Conservation (phyloP, 495 filamentous ascomycete species). For the Aspergillus nidulans region DNA sequence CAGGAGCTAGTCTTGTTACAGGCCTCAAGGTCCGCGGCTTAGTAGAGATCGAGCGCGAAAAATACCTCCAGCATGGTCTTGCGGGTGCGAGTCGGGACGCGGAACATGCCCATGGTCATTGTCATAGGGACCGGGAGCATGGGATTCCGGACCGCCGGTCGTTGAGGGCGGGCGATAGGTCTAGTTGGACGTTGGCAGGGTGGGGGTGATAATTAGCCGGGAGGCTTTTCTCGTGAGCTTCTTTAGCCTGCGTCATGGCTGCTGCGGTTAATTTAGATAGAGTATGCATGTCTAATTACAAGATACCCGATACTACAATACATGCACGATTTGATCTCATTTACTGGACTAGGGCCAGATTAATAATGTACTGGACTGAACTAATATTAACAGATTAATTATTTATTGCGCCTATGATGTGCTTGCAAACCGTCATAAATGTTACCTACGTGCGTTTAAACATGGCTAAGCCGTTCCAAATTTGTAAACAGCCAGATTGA, state of each 20-base stretch:
- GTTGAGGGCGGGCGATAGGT: conserved; percentile 52
- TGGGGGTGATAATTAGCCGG: conserved; percentile 55
- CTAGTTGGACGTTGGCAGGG: conserved; percentile 73
- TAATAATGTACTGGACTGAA: not conserved
- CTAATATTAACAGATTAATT: not conserved
- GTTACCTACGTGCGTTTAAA: not conserved
- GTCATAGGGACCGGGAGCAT: conserved; percentile 24
- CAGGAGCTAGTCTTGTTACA: conserved; percentile 76
- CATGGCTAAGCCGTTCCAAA: conserved; percentile 39
- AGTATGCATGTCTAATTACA: not conserved
- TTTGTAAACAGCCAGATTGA: conserved; percentile 62
- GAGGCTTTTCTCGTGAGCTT: not conserved
- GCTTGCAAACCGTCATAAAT: not conserved
- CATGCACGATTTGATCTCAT: not conserved
- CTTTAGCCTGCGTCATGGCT: not conserved
- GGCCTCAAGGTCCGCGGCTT: conserved; percentile 73
- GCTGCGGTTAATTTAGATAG: not conserved
- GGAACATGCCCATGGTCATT: conserved; percentile 37
- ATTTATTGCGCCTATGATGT: not conserved
- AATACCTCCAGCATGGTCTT: conserved; percentile 72
- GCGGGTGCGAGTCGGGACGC: conserved; percentile 62
- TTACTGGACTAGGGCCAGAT: not conserved
- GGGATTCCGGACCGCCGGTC: conserved; percentile 45
- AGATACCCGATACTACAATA: conserved; percentile 4
- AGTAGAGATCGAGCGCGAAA: conserved; percentile 81